phyloP scores from a whole-genome alignment of 139 green algal species.

The Trebouxia sp. region DNA sequence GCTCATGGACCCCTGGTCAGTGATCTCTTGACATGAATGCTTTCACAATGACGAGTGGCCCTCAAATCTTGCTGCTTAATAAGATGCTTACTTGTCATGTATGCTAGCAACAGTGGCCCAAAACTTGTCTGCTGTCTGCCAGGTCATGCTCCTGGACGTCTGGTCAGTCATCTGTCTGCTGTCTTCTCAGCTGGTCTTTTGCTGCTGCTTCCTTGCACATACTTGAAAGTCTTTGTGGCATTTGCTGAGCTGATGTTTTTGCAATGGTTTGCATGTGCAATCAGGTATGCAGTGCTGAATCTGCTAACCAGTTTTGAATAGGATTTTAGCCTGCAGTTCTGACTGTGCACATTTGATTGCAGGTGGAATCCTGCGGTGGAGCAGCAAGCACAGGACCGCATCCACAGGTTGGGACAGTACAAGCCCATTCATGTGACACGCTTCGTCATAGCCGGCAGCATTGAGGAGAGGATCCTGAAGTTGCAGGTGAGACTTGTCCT shows the following conservation, averaged over 20 bases:
- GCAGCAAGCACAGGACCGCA: constrained; percentile 54
- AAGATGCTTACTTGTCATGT: too few species aligned
- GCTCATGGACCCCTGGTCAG: constrained; percentile 86
- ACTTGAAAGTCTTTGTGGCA: too few species aligned
- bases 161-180: constrained; percentile 65
- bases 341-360: background rate
- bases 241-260: too few species aligned
- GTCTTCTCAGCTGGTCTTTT: background rate
- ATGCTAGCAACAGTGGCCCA: too few species aligned
- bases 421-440: constrained; percentile 82
- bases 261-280: too few species aligned
- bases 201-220: too few species aligned
- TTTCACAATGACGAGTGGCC: too few species aligned
- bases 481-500: constrained; percentile 53
- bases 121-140: constrained; percentile 84
- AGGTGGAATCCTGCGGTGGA: constrained; percentile 16
- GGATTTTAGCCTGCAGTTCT: background rate
- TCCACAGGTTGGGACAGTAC: constrained; percentile 79
- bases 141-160: constrained; percentile 86
- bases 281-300: too few species aligned
- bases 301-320: too few species aligned
- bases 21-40: too few species aligned
- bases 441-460: constrained; percentile 85
- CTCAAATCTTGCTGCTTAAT: too few species aligned
- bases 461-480: constrained; percentile 96